Evolutionary conservation across 2,329 filamentous ascomycete species (phyloP), one percentile per base, ranked within the genome.

Genomic region (Colletotrichum abscissum): DNA sequence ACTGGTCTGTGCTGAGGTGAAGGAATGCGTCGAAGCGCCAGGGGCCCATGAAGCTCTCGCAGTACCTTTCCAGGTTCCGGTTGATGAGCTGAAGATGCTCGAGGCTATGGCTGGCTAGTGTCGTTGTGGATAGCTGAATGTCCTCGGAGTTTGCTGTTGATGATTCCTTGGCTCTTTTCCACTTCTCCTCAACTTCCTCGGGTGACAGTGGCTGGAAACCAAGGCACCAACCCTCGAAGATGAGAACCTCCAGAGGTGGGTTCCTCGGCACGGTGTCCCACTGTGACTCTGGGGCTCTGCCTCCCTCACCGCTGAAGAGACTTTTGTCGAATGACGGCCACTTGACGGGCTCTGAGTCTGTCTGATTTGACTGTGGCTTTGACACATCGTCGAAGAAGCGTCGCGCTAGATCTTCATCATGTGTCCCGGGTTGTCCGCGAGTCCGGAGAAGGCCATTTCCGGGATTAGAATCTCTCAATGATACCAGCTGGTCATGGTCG

Each of bases 311-410:
- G n/a, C 42, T 30, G 46, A 63, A 63, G 3, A 72, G 63, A 46
- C 72, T 74, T 30, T 74, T 74, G 38, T 74, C 68, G 42, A 74
- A 74, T 3, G 72, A 30, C 12, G 72, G 72, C 72, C 63, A 74
- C 19, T 49, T 22, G 24, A 74, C 72, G 5, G 35, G 11, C 4
- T 49, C 58, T 2, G 6, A 4, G 11, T 24, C 30, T 0, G 28
- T 19, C 5, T 49, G 26, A 14, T 28, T 12, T 1, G 16, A 33
- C 1, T 7, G 19, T 14, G 4, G 5, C 9, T 24, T 26, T 9
- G 5, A 33, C 22, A 74, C 24, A 3, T 67, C 58, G 12, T 74
- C 63, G 22, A 74, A 74, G 24, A 74, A 74, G 14, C 38, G 63
- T 9, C 35, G 52, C 7, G 68, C 72, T 4, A 74, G 63, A 4